phyloP scores from a whole-genome alignment of 2,329 filamentous ascomycete genomes.

The Macrophomina phaseolina region DNA sequence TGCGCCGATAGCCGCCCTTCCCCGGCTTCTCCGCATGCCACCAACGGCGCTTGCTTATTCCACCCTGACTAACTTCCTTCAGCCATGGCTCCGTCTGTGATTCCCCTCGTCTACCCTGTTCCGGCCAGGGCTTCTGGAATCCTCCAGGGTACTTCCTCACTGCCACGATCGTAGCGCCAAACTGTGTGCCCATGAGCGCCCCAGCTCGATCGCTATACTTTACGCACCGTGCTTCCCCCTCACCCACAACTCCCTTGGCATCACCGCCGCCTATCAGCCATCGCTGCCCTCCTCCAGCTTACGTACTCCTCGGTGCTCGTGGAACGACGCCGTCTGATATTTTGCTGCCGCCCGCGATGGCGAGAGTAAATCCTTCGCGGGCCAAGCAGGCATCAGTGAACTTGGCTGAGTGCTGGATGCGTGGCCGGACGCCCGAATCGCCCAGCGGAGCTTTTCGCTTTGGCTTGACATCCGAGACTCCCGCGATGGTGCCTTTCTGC shows the following conservation, averaged over 20 bases:
- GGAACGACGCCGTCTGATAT: not conserved
- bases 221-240: not conserved
- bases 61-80: constrained; percentile 1
- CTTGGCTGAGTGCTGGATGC: not conserved
- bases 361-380: not conserved
- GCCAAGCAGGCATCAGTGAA: not conserved
- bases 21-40: constrained; percentile 12
- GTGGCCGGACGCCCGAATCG: not conserved
- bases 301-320: not conserved
- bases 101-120: not conserved
- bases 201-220: not conserved
- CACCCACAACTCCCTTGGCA: not conserved
- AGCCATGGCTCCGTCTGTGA: not conserved
- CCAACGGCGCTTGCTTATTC: constrained; percentile 1
- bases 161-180: constrained; percentile 3
- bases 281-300: not conserved
- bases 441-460: not conserved
- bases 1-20: not conserved
- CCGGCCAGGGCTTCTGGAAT: constrained; percentile 13
- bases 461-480: not conserved
- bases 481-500: not conserved
- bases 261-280: not conserved
- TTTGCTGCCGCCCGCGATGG: not conserved
- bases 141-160: not conserved
- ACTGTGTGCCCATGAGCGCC: not conserved